These are phyloP conservation scores for Candida sphagnicola DNA, from an alignment of 805 yeast species.

Conservation along the genomic window DNA sequence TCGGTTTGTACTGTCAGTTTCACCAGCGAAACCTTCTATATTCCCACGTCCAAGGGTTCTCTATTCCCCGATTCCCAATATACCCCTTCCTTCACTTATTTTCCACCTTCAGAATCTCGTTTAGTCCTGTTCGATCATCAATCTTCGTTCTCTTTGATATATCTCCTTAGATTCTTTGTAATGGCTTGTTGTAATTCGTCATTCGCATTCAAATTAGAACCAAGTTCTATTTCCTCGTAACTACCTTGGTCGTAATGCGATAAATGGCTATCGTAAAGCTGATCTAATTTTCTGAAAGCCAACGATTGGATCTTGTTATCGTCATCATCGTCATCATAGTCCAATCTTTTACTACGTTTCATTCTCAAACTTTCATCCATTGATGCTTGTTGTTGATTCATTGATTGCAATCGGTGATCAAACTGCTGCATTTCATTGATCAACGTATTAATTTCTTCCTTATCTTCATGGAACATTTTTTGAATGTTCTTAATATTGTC, in stretches of 20 bases:
- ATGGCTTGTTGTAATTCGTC: slow-evolving; percentile 24
- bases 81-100: no score
- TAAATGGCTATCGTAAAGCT: slow-evolving; percentile 14
- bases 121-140: neutral
- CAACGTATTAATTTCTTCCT: slow-evolving; percentile 32
- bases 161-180: slow-evolving; percentile 24
- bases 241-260: neutral
- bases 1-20: no score
- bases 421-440: slow-evolving; percentile 31
- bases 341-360: neutral
- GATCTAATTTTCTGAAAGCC: slow-evolving; percentile 16
- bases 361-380: neutral
- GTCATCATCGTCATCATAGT: slow-evolving; percentile 21
- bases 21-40: no score
- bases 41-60: no score
- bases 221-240: neutral
- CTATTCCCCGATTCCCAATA: no score
- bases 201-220: slow-evolving; percentile 5
- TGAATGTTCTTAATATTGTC: slow-evolving; percentile 35
- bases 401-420: slow-evolving; percentile 6
- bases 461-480: slow-evolving; percentile 39
- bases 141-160: slow-evolving; percentile 20
- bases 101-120: neutral
- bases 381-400: neutral
- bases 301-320: slow-evolving; percentile 19